These are phyloP conservation scores for Gloeophyllum trabeum DNA, from an alignment of 768 basidiomycete genomes.

Conservation along the genomic window DNA sequence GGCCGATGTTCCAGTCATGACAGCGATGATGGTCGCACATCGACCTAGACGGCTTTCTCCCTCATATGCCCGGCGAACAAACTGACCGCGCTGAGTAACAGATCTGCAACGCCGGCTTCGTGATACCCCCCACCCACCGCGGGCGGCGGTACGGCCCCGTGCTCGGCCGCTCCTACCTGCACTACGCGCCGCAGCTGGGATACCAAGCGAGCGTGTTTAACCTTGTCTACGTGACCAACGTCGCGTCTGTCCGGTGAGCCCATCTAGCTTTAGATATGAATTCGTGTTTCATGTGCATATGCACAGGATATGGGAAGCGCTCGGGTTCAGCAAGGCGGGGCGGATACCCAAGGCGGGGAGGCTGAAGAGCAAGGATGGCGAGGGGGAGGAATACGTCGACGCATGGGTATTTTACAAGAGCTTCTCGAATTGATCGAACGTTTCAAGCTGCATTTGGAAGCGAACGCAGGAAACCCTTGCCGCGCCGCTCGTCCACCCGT, in stretches of 20 bases:
- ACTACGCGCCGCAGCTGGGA: conserved; percentile 72
- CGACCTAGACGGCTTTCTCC: not conserved
- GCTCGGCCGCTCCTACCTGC: conserved; percentile 68
- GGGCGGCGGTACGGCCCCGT: conserved; percentile 56
- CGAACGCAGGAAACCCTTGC: too few species aligned
- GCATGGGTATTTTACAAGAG: conserved; percentile 79
- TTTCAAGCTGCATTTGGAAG: too few species aligned
- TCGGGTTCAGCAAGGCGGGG: conserved; percentile 74
- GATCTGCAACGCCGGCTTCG: conserved; percentile 88
- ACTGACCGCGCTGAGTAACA: too few species aligned
- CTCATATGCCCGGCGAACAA: too few species aligned
- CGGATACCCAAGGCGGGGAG: conserved; percentile 68
- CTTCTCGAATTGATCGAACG: conserved; percentile 35
- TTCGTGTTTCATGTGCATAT: not conserved
- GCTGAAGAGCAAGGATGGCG: conserved; percentile 51
- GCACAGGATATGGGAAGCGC: conserved; percentile 73
- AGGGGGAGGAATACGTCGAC: conserved; percentile 81
- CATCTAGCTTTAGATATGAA: not conserved
- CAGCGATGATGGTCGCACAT: conserved; percentile 5
- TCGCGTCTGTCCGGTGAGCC: conserved; percentile 54
- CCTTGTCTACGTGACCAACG: conserved; percentile 80
- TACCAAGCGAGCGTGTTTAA: conserved; percentile 82
- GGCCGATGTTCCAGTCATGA: not conserved
- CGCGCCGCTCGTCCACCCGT: too few species aligned
- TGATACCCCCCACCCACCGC: conserved; percentile 55